Evolutionary conservation across 192 early-diverging fungal species (phyloP).

Genomic region (Blastocladiella britannica): DNA sequence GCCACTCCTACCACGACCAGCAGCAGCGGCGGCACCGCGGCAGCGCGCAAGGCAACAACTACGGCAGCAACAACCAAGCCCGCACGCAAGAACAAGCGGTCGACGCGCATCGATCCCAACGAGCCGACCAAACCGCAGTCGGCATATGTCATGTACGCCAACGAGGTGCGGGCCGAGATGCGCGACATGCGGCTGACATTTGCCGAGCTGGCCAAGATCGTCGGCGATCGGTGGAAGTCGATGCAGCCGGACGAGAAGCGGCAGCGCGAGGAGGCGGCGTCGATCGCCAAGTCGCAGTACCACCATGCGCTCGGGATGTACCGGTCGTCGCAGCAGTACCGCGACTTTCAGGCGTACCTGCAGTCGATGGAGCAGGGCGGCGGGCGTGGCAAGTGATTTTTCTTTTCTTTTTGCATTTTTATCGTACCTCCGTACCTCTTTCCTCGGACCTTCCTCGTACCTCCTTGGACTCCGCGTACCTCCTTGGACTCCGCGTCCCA

Average conservation of each 20-base stretch:
- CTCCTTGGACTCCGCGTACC: too few species aligned
- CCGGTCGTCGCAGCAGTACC: constrained; percentile 14
- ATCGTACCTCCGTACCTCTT: too few species aligned
- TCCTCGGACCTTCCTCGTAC: too few species aligned
- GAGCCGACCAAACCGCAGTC: constrained; percentile 22
- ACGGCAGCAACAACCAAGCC: too few species aligned
- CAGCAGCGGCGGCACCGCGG: too few species aligned
- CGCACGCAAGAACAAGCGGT: too few species aligned
- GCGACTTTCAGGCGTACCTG: not conserved
- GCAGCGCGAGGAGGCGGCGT: constrained; percentile 11
- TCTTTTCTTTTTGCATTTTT: too few species aligned
- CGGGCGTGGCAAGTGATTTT: too few species aligned
- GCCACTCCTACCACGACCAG: too few species aligned
- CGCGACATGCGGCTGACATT: constrained; percentile 15
- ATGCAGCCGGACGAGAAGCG: constrained; percentile 11
- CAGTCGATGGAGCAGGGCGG: too few species aligned
- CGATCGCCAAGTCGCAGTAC: constrained; percentile 12
- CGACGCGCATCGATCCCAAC: constrained; percentile 19
- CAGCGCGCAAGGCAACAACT: too few species aligned
- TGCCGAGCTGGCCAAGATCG: constrained; percentile 20
- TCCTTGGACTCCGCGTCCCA: too few species aligned
- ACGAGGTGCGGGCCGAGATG: constrained; percentile 18
- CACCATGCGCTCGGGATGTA: constrained; percentile 8
- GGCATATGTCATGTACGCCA: constrained; percentile 25
- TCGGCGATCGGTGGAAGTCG: constrained; percentile 23